Conservation (phyloP, 1,284 basidiomycete species). For the Tilletiopsis washingtonensis region DNA sequence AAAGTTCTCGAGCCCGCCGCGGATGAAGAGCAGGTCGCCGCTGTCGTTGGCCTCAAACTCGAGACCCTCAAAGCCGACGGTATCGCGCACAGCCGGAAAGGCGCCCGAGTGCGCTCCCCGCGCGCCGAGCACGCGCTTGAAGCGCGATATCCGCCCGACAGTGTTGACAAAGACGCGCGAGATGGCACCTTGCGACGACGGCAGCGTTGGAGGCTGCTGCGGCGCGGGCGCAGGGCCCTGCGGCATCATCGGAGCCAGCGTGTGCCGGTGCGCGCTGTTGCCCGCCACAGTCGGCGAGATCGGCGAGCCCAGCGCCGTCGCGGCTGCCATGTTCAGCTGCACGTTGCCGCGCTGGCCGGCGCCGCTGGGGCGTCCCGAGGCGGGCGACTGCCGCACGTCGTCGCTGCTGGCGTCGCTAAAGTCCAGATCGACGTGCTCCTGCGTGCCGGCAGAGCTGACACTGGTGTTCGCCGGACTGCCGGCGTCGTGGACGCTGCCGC, state of each 20-base stretch:
- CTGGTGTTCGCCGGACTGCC: background rate
- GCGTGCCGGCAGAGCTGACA: background rate
- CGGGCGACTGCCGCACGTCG: background rate
- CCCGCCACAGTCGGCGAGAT: background rate
- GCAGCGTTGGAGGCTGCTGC: conserved; percentile 28
- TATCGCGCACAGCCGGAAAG: no score
- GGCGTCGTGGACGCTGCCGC: conserved; percentile 1
- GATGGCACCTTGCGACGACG: conserved; percentile 52
- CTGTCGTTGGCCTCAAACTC: conserved; percentile 48
- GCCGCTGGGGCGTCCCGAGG: background rate
- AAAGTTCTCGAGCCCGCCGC: conserved; percentile 31
- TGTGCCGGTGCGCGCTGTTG: background rate
- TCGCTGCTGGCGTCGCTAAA: background rate
- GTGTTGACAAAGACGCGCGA: conserved; percentile 71
- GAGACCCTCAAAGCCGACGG: conserved; percentile 12
- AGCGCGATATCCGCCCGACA: conserved; percentile 68
- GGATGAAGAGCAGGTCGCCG: conserved; percentile 28
- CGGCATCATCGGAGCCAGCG: background rate
- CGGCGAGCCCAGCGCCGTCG: background rate
- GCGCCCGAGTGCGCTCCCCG: background rate
- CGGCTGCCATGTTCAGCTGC: no score
- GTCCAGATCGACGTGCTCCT: background rate
- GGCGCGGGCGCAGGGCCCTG: conserved; percentile 23
- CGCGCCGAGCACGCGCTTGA: conserved; percentile 51
- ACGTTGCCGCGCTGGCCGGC: no score